A percentile compares a stretch with the other conserved stretches of the same genome.
phyloP scores from a whole-genome alignment of 495 filamentous ascomycete genomes.

The Aspergillus biplanus region DNA sequence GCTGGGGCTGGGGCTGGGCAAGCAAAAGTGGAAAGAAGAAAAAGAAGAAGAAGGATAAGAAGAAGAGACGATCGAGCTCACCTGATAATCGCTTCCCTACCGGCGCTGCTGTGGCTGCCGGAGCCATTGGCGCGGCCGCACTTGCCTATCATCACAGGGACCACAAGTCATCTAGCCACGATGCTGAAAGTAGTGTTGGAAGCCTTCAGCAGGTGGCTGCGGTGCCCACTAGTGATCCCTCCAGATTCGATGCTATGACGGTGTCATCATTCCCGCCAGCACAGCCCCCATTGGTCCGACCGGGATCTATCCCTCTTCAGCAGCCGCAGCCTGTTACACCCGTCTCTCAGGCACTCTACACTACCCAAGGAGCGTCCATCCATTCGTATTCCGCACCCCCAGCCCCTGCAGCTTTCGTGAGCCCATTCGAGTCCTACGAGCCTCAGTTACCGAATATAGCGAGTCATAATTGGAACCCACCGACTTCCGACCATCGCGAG shows the following conservation, averaged over 20 bases:
- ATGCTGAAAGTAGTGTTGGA: slow-evolving; percentile 34
- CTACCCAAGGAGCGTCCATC: slow-evolving; percentile 42
- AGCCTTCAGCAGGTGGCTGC: slow-evolving; percentile 57
- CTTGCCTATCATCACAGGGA: slow-evolving; percentile 34
- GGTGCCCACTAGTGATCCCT: slow-evolving; percentile 63
- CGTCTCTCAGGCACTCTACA: slow-evolving; percentile 59
- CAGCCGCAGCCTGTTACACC: slow-evolving; percentile 61
- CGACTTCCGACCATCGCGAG: slow-evolving; percentile 4
- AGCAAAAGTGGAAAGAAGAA: slow-evolving; percentile 48
- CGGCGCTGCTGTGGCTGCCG: slow-evolving; percentile 33
- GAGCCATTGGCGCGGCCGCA: slow-evolving; percentile 39
- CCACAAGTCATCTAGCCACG: slow-evolving; percentile 22
- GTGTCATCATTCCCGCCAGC: slow-evolving; percentile 49
- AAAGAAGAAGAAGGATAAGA: slow-evolving; percentile 48
- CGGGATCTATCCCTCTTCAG: slow-evolving; percentile 57
- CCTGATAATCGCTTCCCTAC: slow-evolving; percentile 20
- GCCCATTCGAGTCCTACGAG: slow-evolving; percentile 31
- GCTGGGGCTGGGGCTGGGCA: slow-evolving; percentile 65
- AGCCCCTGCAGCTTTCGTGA: slow-evolving; percentile 37
- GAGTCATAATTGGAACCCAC: slow-evolving; percentile 26
- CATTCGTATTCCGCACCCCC: slow-evolving; percentile 40
- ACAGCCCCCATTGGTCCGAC: slow-evolving; percentile 51
- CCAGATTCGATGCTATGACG: slow-evolving; percentile 56
- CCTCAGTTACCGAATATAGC: slow-evolving; percentile 28
- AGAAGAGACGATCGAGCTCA: slow-evolving; percentile 25